Evolutionary conservation across 805 yeast species (phyloP).

Genomic region (Candida dendrica): DNA sequence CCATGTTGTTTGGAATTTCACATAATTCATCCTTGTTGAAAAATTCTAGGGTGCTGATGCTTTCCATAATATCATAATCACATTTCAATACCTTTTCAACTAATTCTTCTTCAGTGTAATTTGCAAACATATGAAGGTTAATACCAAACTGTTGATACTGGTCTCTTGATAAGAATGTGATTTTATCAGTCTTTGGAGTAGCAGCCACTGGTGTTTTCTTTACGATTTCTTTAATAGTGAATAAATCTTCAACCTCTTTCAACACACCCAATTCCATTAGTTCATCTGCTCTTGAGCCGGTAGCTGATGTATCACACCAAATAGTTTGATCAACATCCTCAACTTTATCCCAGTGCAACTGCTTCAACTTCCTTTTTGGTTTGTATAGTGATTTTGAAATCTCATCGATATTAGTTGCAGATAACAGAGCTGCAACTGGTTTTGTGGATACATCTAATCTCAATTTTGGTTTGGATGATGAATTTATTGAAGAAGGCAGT

Average conservation of each 20-base stretch:
- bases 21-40: conserved; percentile 67
- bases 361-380: conserved; percentile 77
- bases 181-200: conserved; percentile 43
- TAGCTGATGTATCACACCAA: conserved; percentile 68
- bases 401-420: conserved; percentile 13
- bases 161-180: conserved; percentile 73
- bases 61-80: conserved; percentile 61
- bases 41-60: conserved; percentile 75
- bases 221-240: conserved; percentile 67
- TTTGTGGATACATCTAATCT: neutral
- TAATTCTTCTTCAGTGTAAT: conserved; percentile 53
- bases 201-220: conserved; percentile 40
- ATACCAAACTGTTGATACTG: conserved; percentile 93
- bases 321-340: conserved; percentile 80
- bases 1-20: conserved; percentile 65
- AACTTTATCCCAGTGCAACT: conserved; percentile 93
- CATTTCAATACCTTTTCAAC: conserved; percentile 70
- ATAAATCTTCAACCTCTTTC: conserved; percentile 75
- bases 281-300: conserved; percentile 47
- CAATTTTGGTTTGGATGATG: neutral
- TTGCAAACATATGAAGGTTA: conserved; percentile 73
- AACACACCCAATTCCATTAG: conserved; percentile 73
- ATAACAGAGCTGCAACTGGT: conserved; percentile 2
- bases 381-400: conserved; percentile 36
- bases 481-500: conserved; percentile 4